Conservation (phyloP, 2,329 filamentous ascomycete genomes). For the Neurospora crassa region DNA sequence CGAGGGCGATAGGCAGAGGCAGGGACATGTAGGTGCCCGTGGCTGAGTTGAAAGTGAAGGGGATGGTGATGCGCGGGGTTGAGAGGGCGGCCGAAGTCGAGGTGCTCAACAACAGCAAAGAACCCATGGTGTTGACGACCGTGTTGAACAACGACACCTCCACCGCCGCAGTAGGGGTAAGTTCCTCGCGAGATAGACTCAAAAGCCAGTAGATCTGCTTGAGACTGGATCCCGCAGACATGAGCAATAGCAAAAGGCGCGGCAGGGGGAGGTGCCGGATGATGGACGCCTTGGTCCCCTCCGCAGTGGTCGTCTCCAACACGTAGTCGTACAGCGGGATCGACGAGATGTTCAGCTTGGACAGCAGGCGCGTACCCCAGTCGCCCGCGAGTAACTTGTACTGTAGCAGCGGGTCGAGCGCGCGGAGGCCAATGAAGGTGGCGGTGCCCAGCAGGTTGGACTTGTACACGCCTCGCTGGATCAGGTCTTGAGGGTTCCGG, state of each 20-base stretch:
- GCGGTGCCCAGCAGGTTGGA: constrained; percentile 25
- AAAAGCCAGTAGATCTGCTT: constrained; percentile 50
- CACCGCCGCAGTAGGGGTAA: constrained; percentile 32
- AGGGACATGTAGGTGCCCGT: constrained; percentile 40
- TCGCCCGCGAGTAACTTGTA: constrained; percentile 22
- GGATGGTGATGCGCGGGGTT: constrained; percentile 13
- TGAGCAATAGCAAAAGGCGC: constrained; percentile 39
- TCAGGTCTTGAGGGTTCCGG: constrained; percentile 20
- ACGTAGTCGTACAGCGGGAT: constrained; percentile 26
- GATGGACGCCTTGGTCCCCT: not conserved
- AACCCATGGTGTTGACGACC: constrained; percentile 43
- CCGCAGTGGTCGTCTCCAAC: not conserved
- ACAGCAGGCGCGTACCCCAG: constrained; percentile 36
- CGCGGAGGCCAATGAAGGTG: constrained; percentile 30
- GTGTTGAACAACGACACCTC: constrained; percentile 42
- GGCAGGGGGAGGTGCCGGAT: constrained; percentile 33
- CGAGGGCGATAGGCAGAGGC: constrained; percentile 33
- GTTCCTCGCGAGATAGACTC: constrained; percentile 37
- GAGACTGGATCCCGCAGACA: constrained; percentile 39
- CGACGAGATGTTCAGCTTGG: constrained; percentile 32
- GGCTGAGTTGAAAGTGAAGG: constrained; percentile 29
- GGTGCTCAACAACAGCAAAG: constrained; percentile 41
- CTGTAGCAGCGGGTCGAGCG: constrained; percentile 25
- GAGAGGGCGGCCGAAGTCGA: constrained; percentile 32
- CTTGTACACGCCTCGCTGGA: constrained; percentile 28